phyloP scores from a whole-genome alignment of 2,329 filamentous ascomycete species.

The Ophiocordyceps camponoti-rufipedis region DNA sequence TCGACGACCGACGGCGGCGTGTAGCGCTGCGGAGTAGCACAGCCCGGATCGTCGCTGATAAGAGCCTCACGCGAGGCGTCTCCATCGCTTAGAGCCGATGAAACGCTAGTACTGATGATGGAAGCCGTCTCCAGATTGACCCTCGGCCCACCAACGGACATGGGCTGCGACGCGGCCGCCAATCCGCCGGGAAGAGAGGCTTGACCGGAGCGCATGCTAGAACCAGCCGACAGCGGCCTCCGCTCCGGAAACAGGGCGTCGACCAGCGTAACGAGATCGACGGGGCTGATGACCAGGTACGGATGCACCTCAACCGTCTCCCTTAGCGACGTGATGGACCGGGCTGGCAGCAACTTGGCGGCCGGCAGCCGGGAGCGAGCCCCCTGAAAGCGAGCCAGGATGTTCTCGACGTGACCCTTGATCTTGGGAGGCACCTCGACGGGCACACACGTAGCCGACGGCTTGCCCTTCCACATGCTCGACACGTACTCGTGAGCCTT shows the following conservation, averaged over 20 bases:
- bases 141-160: slow-evolving; percentile 35
- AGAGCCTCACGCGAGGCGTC: slow-evolving; percentile 47
- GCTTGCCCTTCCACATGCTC: slow-evolving; percentile 54
- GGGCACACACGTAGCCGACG: slow-evolving; percentile 31
- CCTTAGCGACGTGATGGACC: slow-evolving; percentile 52
- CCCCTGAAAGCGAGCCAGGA: slow-evolving; percentile 45
- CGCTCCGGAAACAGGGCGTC: slow-evolving; percentile 70
- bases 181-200: slow-evolving; percentile 47
- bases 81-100: slow-evolving; percentile 52
- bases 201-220: slow-evolving; percentile 45
- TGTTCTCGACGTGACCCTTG: slow-evolving; percentile 51
- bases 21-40: slow-evolving; percentile 31
- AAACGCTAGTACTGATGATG: slow-evolving; percentile 53
- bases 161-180: slow-evolving; percentile 49
- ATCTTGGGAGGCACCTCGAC: slow-evolving; percentile 39
- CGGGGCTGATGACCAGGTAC: slow-evolving; percentile 61
- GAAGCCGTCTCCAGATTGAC: slow-evolving; percentile 46
- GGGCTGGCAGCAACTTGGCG: slow-evolving; percentile 48
- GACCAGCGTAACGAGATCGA: slow-evolving; percentile 63
- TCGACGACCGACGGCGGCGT: slow-evolving; percentile 30
- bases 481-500: slow-evolving; percentile 64
- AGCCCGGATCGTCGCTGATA: slow-evolving; percentile 31
- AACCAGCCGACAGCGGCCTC: slow-evolving; percentile 43
- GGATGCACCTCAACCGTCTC: slow-evolving; percentile 66
- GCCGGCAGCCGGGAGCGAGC: slow-evolving; percentile 27